Evolutionary conservation across 306 rosid genomes (phyloP), one percentile per base, ranked within the genome.

Genomic region (Benincasa hispida): DNA sequence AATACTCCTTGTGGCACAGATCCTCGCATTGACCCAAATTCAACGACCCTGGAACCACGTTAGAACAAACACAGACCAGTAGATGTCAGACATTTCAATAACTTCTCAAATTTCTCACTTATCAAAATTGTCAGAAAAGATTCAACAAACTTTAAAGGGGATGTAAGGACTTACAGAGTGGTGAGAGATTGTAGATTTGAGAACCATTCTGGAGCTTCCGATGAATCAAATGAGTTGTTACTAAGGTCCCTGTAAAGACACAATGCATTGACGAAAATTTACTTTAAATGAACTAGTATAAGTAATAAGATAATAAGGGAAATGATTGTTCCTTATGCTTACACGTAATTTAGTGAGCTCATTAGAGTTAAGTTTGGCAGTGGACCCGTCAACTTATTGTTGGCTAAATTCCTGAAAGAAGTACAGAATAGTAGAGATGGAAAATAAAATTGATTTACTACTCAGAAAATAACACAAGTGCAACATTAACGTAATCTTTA

Each of bases 181-280:
- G 97, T 94, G 77, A 94, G 93, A 55, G 86, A 79, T 55, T 85
- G 81, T 56, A 90, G 85, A 76, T 79, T 57, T 56, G 88, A 76
- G 83, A 94, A 83, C 99, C 99, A 94, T 74, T 10, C 10, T 22
- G 99, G 99, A 79, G 96, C 87, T 79, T 74, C 87, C 28, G 95
- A 80, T 57, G 92, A 63, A 57, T 83, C 84, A 82, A 94, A 94
- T 73, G 88, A 78, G 88, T 94, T 94, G 85, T 87, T 89, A 78
- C 97, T 92, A 54, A 94, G 91, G 88, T 94, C 97, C 81, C 99
- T 94, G 82, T 24, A 63, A 79, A 72, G 41, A 67, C 54, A 8
- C 39, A 72, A 78, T 66, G 42, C 45, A 77, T 42, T 56, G 19
- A 42, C 51, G 42, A 37, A 47, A 74, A 63, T 3, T 62, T 70